Percentiles rank a stretch among this genome's conserved stretches.
These are phyloP conservation scores for Sphagnum contortum DNA, from an alignment of 225 moss, liverwort and hornwort species.

Conservation along the genomic window DNA sequence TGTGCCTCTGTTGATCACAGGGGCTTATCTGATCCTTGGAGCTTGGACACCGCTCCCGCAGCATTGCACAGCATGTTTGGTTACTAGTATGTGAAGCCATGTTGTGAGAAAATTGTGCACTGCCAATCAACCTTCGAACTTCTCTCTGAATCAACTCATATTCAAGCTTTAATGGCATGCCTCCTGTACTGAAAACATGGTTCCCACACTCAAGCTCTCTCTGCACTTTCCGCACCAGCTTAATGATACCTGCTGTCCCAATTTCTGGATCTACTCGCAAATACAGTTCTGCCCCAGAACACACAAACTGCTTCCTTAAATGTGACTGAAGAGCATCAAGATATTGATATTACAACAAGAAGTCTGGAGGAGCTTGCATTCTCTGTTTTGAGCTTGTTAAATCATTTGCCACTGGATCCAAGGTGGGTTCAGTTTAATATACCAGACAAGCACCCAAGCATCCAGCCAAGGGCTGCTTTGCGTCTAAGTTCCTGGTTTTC, in stretches of 20 bases:
- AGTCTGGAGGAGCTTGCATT: no score
- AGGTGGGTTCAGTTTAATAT: not conserved
- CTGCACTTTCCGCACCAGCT: slow-evolving; percentile 68
- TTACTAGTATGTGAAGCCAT: slow-evolving; percentile 7
- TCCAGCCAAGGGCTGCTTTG: slow-evolving; percentile 73
- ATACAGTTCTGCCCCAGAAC: slow-evolving; percentile 36
- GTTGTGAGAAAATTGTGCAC: slow-evolving; percentile 11
- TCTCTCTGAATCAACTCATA: slow-evolving; percentile 62
- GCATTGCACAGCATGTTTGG: slow-evolving; percentile 1
- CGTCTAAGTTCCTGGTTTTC: slow-evolving; percentile 59
- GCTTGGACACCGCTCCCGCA: no score
- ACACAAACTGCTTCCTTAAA: no score
- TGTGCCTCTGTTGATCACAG: slow-evolving; percentile 28
- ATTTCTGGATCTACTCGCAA: slow-evolving; percentile 56
- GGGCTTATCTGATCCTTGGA: slow-evolving; percentile 1
- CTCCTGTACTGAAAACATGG: slow-evolving; percentile 38
- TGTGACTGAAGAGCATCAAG: no score
- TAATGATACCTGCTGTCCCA: slow-evolving; percentile 55
- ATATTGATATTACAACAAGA: no score
- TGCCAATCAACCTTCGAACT: slow-evolving; percentile 43
- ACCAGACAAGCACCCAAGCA: slow-evolving; percentile 81
- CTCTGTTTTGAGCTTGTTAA: no score
- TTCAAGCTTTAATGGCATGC: slow-evolving; percentile 49
- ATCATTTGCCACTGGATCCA: not conserved
- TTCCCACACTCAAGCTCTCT: slow-evolving; percentile 57